These are phyloP conservation scores for Candida awuae DNA, from an alignment of 805 yeast genomes.

Conservation along the genomic window DNA sequence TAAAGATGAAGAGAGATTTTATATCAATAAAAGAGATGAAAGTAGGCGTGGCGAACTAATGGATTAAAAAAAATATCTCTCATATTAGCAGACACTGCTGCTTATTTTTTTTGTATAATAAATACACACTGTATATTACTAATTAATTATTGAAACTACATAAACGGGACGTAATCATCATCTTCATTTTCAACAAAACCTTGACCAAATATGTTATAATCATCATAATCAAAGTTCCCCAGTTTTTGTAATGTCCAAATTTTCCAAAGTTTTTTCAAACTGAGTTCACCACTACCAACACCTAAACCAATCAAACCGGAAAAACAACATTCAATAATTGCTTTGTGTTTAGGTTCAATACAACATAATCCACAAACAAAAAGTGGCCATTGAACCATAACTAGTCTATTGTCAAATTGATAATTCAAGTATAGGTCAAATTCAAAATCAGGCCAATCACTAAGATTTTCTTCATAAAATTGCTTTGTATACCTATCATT, in stretches of 20 bases:
- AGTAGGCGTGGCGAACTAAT: constrained; percentile 29
- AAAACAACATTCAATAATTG: constrained; percentile 30
- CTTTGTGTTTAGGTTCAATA: constrained; percentile 23
- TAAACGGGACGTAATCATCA: constrained; percentile 31
- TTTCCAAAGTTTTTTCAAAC: constrained; percentile 24
- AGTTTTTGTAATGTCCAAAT: constrained; percentile 27
- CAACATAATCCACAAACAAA: constrained; percentile 30
- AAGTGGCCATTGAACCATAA: constrained; percentile 33
- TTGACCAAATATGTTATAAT: constrained; percentile 18
- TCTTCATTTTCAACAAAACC: constrained; percentile 19
- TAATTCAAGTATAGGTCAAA: constrained; percentile 25
- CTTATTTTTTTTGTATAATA: not conserved
- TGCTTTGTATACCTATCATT: constrained; percentile 2
- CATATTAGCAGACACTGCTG: not conserved
- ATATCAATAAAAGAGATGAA: constrained; percentile 33
- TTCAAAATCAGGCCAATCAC: constrained; percentile 14
- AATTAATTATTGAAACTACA: constrained; percentile 1
- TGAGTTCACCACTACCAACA: constrained; percentile 31
- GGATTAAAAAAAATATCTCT: constrained; percentile 6
- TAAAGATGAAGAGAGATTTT: constrained; percentile 31
- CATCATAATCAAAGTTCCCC: constrained; percentile 19
- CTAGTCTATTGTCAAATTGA: constrained; percentile 29
- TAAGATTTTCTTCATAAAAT: not conserved
- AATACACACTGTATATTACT: not conserved
- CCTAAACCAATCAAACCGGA: constrained; percentile 29